phyloP scores from a whole-genome alignment of 2,329 filamentous ascomycete species.

The Bipolaris gigantea region DNA sequence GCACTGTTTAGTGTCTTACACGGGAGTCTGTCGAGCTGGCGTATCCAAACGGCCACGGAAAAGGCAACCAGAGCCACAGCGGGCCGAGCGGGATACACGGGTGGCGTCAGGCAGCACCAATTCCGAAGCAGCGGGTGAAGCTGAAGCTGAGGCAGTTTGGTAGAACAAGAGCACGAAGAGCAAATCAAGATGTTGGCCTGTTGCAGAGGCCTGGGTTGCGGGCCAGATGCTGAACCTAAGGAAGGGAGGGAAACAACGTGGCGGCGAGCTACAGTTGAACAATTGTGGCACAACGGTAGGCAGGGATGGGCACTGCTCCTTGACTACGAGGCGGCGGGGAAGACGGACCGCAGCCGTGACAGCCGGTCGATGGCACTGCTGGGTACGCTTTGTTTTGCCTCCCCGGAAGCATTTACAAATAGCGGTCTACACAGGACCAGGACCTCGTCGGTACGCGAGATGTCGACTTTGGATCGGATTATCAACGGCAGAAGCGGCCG shows the following conservation, averaged over 20 bases:
- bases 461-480: neutral
- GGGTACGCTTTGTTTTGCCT: slow-evolving; percentile 19
- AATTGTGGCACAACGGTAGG: slow-evolving; percentile 22
- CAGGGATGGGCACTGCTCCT: slow-evolving; percentile 17
- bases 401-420: slow-evolving; percentile 23
- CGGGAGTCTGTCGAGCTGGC: slow-evolving; percentile 28
- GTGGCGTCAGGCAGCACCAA: slow-evolving; percentile 28
- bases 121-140: slow-evolving; percentile 28
- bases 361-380: slow-evolving; percentile 10
- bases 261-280: slow-evolving; percentile 19
- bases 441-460: slow-evolving; percentile 11
- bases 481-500: neutral
- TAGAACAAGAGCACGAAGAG: slow-evolving; percentile 24
- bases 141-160: slow-evolving; percentile 27
- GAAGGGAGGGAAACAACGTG: slow-evolving; percentile 33
- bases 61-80: slow-evolving; percentile 38
- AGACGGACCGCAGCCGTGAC: slow-evolving; percentile 17
- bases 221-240: slow-evolving; percentile 11
- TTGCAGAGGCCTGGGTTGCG: slow-evolving; percentile 8
- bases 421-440: slow-evolving; percentile 30
- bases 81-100: slow-evolving; percentile 43
- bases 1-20: slow-evolving; percentile 20
- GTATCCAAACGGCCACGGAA: slow-evolving; percentile 25
- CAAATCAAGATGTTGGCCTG: slow-evolving; percentile 19
- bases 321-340: slow-evolving; percentile 18